phyloP scores from a whole-genome alignment of 805 yeast genomes.

The Limtongia smithiae region DNA sequence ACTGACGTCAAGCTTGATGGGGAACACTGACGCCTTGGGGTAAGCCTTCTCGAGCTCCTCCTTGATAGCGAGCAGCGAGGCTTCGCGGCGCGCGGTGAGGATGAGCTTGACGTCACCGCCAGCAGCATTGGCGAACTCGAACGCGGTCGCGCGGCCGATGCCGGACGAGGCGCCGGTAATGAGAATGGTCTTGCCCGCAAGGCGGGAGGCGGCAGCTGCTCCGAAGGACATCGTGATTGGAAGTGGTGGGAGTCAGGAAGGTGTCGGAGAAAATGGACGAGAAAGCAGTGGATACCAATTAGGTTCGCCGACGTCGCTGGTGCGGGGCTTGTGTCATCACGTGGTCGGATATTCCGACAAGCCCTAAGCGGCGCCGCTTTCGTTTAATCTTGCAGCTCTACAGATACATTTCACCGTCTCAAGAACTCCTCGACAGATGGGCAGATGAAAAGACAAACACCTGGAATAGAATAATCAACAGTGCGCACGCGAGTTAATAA shows the following conservation, averaged over 20 bases:
- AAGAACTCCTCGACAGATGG: too few relatives aligned
- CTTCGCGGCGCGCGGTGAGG: slow-evolving; percentile 76
- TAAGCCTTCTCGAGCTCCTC: slow-evolving; percentile 46
- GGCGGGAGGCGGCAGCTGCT: slow-evolving; percentile 68
- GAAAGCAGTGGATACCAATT: background rate
- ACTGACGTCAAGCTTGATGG: slow-evolving; percentile 56
- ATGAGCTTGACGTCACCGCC: slow-evolving; percentile 67
- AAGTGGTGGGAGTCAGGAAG: background rate
- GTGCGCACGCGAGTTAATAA: too few relatives aligned
- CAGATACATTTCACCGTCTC: too few relatives aligned
- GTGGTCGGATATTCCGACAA: too few relatives aligned
- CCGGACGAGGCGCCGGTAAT: slow-evolving; percentile 97
- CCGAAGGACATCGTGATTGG: slow-evolving; percentile 50
- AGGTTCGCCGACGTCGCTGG: too few relatives aligned
- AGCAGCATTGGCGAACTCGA: slow-evolving; percentile 75
- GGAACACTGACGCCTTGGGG: slow-evolving; percentile 46
- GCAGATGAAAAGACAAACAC: too few relatives aligned
- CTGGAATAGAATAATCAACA: too few relatives aligned
- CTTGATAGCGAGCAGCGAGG: slow-evolving; percentile 48
- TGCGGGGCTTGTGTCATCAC: too few relatives aligned
- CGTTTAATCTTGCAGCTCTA: too few relatives aligned
- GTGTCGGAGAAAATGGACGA: background rate
- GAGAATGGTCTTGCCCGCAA: slow-evolving; percentile 72
- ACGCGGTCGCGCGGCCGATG: slow-evolving; percentile 89
- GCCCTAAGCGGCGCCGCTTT: too few relatives aligned